phyloP scores from a whole-genome alignment of 352 stramenopile species.

The Saprolegnia parasitica region DNA sequence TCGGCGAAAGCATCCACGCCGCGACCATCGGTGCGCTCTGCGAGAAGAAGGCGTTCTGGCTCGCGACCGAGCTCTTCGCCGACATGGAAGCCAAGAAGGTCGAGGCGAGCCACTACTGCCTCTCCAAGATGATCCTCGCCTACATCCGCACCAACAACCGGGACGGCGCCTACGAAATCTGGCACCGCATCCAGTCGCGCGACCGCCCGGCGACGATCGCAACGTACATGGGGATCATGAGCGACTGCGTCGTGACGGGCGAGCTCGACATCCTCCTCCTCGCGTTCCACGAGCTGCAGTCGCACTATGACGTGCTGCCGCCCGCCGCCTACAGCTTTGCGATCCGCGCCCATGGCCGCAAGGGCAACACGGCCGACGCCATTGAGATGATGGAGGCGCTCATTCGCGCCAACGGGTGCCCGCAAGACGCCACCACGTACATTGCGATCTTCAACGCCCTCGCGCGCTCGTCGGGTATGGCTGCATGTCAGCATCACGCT shows the following conservation, averaged over 20 bases:
- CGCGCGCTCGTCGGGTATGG: conserved; percentile 34
- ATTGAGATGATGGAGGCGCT: conserved; percentile 72
- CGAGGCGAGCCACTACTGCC: conserved; percentile 61
- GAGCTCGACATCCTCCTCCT: conserved; percentile 53
- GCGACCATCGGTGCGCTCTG: conserved; percentile 68
- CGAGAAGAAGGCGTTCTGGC: conserved; percentile 52
- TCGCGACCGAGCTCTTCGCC: conserved; percentile 61
- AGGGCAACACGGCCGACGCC: conserved; percentile 57
- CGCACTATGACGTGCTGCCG: conserved; percentile 41
- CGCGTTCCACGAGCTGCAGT: conserved; percentile 61
- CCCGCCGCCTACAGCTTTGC: conserved; percentile 54
- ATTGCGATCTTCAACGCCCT: conserved; percentile 79
- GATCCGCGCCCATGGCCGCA: conserved; percentile 62
- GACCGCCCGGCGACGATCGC: conserved; percentile 36
- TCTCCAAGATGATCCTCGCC: conserved; percentile 67
- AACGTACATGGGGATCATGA: conserved; percentile 43
- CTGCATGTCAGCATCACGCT: neutral
- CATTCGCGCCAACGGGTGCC: conserved; percentile 39
- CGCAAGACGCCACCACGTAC: conserved; percentile 44
- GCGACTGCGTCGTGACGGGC: conserved; percentile 52
- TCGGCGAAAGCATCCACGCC: conserved; percentile 73
- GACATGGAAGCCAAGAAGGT: conserved; percentile 67
- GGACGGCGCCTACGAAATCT: conserved; percentile 57
- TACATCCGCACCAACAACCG: conserved; percentile 69
- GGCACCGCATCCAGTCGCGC: conserved; percentile 54